Conservation (phyloP, 148 eudicot genomes). For the Amaranthus palmeri region DNA sequence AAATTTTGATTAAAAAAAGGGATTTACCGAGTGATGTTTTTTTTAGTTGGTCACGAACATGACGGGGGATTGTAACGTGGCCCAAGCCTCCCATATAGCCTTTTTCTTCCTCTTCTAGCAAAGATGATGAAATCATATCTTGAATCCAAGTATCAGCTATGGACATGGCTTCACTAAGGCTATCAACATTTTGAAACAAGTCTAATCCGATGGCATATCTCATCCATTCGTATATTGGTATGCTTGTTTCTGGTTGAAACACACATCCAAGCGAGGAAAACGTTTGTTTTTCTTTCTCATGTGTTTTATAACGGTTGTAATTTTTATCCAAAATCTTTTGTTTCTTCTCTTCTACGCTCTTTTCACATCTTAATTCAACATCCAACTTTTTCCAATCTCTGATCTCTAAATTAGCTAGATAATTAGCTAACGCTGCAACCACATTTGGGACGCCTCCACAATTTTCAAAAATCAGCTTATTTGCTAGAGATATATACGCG, state of each 20-base stretch:
- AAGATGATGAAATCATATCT: slow-evolving; percentile 11
- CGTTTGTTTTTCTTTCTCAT: background rate
- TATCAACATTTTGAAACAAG: slow-evolving; percentile 3
- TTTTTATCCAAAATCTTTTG: background rate
- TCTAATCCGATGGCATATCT: slow-evolving; percentile 19
- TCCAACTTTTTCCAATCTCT: slow-evolving; percentile 6
- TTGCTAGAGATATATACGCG: background rate
- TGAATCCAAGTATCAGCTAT: slow-evolving; percentile 5
- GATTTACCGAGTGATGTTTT: background rate
- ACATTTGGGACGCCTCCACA: slow-evolving; percentile 18
- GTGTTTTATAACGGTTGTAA: background rate
- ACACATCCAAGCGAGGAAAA: slow-evolving; percentile 16
- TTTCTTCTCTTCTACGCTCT: background rate
- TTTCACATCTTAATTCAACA: slow-evolving; percentile 3
- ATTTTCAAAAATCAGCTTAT: background rate
- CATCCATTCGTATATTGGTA: background rate
- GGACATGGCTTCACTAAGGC: slow-evolving; percentile 4
- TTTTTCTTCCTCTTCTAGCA: background rate
- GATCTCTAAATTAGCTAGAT: background rate
- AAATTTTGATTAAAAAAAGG: too few species aligned
- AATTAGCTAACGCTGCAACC: slow-evolving; percentile 10
- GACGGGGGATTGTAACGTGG: slow-evolving; percentile 6
- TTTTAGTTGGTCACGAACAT: slow-evolving; percentile 10
- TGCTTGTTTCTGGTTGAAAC: background rate
- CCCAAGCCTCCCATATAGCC: background rate